phyloP scores from a whole-genome alignment of 305 asterid genomes.

The Fraxinus albicans region DNA sequence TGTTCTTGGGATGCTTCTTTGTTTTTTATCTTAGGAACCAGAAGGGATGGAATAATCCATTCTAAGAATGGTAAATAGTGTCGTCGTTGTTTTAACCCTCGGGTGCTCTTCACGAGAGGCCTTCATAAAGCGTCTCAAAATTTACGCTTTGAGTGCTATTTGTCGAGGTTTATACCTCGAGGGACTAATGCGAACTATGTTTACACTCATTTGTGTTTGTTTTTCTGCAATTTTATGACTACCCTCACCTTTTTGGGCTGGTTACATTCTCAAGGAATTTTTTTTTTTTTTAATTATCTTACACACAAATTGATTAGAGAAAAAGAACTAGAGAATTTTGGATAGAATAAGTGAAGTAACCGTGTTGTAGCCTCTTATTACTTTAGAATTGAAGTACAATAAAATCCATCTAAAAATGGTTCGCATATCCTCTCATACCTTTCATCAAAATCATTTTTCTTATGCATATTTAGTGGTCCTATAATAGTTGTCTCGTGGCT shows the following conservation, averaged over 20 bases:
- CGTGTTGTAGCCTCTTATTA: too few species aligned
- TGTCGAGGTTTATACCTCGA: neutral
- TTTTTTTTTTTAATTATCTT: too few species aligned
- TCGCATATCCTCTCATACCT: neutral
- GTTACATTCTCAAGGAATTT: too few species aligned
- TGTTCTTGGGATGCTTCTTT: neutral
- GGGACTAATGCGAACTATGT: neutral
- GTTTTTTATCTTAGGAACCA: neutral
- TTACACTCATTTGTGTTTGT: too few species aligned
- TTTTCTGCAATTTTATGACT: too few species aligned
- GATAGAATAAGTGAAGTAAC: too few species aligned
- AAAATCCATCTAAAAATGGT: neutral
- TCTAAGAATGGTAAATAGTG: neutral
- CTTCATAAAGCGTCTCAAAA: neutral
- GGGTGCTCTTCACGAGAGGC: neutral
- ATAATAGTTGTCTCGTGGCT: constrained; percentile 28
- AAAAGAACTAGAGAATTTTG: too few species aligned
- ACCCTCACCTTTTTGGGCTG: too few species aligned
- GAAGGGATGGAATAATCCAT: neutral
- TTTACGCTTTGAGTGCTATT: neutral
- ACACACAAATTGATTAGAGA: too few species aligned
- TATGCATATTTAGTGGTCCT: constrained; percentile 38
- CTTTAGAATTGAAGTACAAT: neutral
- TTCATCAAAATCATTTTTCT: neutral
- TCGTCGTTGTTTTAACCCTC: neutral